phyloP scores from a whole-genome alignment of 768 basidiomycete genomes.

The Gloeostereum incarnatum region DNA sequence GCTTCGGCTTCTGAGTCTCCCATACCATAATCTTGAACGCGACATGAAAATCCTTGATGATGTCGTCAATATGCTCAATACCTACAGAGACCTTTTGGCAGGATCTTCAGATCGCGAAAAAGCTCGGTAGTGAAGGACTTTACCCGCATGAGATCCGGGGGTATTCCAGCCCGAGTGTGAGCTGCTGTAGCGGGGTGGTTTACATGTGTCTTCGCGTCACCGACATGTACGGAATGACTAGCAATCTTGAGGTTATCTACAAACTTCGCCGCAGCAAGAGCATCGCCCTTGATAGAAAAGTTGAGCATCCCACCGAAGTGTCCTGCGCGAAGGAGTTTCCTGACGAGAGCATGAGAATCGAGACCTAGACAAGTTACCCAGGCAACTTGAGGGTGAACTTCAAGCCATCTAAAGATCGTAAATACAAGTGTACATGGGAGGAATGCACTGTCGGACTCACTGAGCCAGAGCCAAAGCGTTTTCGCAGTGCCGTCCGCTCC shows the following conservation, averaged over 20 bases:
- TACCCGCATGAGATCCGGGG: too few species aligned
- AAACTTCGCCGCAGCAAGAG: constrained; percentile 18
- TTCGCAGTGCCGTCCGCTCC: constrained; percentile 47
- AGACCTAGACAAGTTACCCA: constrained; percentile 33
- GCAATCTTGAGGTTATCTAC: constrained; percentile 28
- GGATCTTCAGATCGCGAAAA: too few species aligned
- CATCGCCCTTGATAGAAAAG: constrained; percentile 27
- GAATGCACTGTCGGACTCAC: too few species aligned
- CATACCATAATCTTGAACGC: too few species aligned
- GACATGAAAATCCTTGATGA: too few species aligned
- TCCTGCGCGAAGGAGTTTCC: constrained; percentile 15
- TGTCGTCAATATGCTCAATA: too few species aligned
- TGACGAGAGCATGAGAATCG: constrained; percentile 20
- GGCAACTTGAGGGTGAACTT: constrained; percentile 21
- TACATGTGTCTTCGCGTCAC: constrained; percentile 51
- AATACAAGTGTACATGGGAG: too few species aligned
- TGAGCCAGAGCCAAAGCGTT: constrained; percentile 52
- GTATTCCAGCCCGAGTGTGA: constrained; percentile 46
- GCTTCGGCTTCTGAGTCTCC: too few species aligned
- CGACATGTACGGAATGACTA: constrained; percentile 24
- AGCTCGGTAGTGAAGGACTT: too few species aligned
- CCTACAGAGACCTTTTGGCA: too few species aligned
- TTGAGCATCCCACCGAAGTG: constrained; percentile 26
- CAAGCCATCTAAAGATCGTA: constrained; percentile 24
- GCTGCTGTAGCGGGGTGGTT: constrained; percentile 53